phyloP scores from a whole-genome alignment of 73 alveolate species.

The Paramecium caudatum region DNA sequence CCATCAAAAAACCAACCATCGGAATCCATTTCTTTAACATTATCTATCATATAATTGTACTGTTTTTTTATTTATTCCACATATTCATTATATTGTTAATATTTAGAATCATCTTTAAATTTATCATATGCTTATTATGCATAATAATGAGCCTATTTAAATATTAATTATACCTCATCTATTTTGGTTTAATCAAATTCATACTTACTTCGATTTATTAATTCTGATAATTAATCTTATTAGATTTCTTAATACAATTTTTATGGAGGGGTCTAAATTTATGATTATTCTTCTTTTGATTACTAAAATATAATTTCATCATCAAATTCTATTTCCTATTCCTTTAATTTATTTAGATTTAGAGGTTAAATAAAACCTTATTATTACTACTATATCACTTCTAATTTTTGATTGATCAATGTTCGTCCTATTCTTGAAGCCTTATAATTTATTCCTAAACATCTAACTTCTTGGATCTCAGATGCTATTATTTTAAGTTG shows the following conservation, averaged over 20 bases:
- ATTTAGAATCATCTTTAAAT: not conserved
- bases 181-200: conserved; percentile 54
- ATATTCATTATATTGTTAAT: not conserved
- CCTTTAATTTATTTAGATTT: not conserved
- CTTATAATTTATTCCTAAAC: not conserved
- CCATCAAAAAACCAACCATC: conserved; percentile 68
- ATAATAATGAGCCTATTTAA: not conserved
- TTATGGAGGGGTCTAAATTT: conserved; percentile 11
- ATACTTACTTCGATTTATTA: conserved; percentile 40
- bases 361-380: not conserved
- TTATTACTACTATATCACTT: not conserved
- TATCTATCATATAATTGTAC: conserved; percentile 30
- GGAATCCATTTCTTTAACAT: conserved; percentile 59
- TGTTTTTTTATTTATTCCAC: not conserved
- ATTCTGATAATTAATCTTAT: not conserved
- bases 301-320: not conserved
- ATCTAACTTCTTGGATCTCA: conserved; percentile 21
- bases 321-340: conserved; percentile 21
- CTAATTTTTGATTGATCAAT: not conserved
- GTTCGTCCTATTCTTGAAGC: conserved; percentile 27
- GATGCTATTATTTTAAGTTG: not conserved
- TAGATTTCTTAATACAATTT: not conserved
- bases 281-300: conserved; percentile 38
- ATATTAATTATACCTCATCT: not conserved
- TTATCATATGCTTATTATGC: conserved; percentile 20